phyloP scores from a whole-genome alignment of 2,329 filamentous ascomycete species.

The Aspergillus unguis region DNA sequence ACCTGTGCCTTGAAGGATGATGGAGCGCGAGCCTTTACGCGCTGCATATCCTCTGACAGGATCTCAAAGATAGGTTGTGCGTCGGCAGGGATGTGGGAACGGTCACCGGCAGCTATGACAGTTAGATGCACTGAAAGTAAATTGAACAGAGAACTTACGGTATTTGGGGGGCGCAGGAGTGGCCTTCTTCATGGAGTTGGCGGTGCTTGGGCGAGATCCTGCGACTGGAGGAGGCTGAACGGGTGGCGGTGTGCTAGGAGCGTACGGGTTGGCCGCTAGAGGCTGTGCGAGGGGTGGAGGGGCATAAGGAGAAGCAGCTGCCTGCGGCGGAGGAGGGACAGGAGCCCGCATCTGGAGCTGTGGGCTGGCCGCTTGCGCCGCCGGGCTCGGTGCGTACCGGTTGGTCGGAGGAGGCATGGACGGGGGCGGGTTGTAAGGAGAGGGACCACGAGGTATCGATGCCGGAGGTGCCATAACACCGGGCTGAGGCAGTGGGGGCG shows the following conservation, averaged over 20 bases:
- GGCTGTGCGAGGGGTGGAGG: slow-evolving; percentile 46
- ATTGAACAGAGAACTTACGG: slow-evolving; percentile 50
- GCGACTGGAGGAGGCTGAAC: slow-evolving; percentile 37
- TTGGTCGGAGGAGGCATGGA: slow-evolving; percentile 65
- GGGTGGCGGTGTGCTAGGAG: slow-evolving; percentile 48
- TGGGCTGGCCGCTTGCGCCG: slow-evolving; percentile 52
- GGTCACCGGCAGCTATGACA: slow-evolving; percentile 64
- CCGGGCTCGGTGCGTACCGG: slow-evolving; percentile 69
- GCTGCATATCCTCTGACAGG: slow-evolving; percentile 78
- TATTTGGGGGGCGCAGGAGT: slow-evolving; percentile 60
- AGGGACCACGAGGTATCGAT: slow-evolving; percentile 65
- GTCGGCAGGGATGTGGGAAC: slow-evolving; percentile 76
- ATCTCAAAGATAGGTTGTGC: slow-evolving; percentile 79
- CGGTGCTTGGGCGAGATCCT: slow-evolving; percentile 45
- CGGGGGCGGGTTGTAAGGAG: slow-evolving; percentile 82
- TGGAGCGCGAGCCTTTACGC: slow-evolving; percentile 81
- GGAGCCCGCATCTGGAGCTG: slow-evolving; percentile 45
- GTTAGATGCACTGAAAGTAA: slow-evolving; percentile 13
- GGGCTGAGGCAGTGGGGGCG: slow-evolving; percentile 44
- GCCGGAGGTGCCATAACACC: slow-evolving; percentile 44
- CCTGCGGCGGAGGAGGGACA: slow-evolving; percentile 48
- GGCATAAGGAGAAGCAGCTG: slow-evolving; percentile 54
- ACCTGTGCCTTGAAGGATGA: slow-evolving; percentile 84
- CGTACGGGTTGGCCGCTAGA: slow-evolving; percentile 42
- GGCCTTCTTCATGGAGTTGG: slow-evolving; percentile 49